Evolutionary conservation across 2,329 filamentous ascomycete species (phyloP).

Genomic region (Aspergillus pseudonomiae): DNA sequence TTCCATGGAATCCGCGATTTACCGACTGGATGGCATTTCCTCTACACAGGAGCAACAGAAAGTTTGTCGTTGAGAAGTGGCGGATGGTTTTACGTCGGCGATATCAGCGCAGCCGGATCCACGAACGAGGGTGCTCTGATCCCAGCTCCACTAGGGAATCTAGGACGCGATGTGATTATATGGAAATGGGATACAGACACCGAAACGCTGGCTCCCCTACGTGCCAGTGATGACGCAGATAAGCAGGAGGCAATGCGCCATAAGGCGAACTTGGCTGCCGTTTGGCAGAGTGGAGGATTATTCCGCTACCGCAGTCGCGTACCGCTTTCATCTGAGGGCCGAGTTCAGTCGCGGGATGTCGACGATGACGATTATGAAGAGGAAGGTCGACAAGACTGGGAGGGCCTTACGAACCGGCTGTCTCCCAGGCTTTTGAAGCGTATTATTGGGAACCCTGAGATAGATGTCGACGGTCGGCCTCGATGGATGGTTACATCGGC

Average conservation of each 20-base stretch:
- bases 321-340: conserved; percentile 31
- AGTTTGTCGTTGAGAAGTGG: conserved; percentile 64
- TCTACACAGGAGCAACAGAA: conserved; percentile 62
- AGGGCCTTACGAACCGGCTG: conserved; percentile 54
- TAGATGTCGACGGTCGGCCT: conserved; percentile 44
- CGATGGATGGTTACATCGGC: conserved; percentile 61
- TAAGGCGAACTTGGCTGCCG: conserved; percentile 58
- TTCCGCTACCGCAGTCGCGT: conserved; percentile 46
- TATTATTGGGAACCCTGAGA: conserved; percentile 49
- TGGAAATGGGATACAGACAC: conserved; percentile 56
- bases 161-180: conserved; percentile 50
- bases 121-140: conserved; percentile 21
- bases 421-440: conserved; percentile 53
- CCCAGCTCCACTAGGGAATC: conserved; percentile 21
- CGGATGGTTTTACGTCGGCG: conserved; percentile 60
- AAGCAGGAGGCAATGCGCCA: conserved; percentile 54
- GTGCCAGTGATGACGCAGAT: conserved; percentile 34
- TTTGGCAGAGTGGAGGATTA: conserved; percentile 57
- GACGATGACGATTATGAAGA: conserved; percentile 31
- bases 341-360: conserved; percentile 12
- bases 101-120: conserved; percentile 29
- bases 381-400: conserved; percentile 58
- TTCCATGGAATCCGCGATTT: conserved; percentile 65
- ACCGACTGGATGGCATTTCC: conserved; percentile 62
- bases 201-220: conserved; percentile 41